Conservation (phyloP, 2,329 filamentous ascomycete genomes). For the Aureobasidium mangrovei region DNA sequence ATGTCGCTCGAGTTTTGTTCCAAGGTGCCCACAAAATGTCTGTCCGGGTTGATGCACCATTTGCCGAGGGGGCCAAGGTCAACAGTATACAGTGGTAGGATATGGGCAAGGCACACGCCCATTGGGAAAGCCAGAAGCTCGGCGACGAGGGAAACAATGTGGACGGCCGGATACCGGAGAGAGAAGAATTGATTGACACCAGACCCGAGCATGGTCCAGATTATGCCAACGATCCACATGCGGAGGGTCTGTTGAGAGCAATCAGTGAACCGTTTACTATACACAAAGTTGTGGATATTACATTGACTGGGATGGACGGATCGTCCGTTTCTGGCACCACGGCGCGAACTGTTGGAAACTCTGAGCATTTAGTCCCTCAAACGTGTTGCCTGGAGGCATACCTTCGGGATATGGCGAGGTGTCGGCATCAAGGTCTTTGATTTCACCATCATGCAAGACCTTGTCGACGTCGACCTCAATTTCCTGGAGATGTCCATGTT, state of each 20-base stretch:
- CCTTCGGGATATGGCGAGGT: conserved; percentile 54
- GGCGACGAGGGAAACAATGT: conserved; percentile 81
- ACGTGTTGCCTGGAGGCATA: not conserved
- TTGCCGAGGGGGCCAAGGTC: conserved; percentile 39
- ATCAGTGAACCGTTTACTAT: too few species aligned
- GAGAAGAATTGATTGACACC: conserved; percentile 72
- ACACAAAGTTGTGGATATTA: too few species aligned
- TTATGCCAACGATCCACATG: conserved; percentile 55
- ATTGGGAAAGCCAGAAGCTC: conserved; percentile 76
- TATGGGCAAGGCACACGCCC: conserved; percentile 67
- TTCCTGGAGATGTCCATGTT: conserved; percentile 23
- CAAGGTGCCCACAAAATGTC: conserved; percentile 15
- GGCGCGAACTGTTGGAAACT: conserved; percentile 42
- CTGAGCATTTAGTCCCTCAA: not conserved
- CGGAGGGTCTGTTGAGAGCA: conserved; percentile 40
- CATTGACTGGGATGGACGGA: conserved; percentile 51
- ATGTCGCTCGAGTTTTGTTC: not conserved
- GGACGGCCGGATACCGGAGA: conserved; percentile 79
- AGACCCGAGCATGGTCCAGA: conserved; percentile 48
- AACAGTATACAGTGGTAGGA: conserved; percentile 51
- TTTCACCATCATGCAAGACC: conserved; percentile 39
- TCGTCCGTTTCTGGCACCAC: conserved; percentile 58
- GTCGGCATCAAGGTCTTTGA: conserved; percentile 21
- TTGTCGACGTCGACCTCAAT: conserved; percentile 30
- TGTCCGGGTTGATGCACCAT: conserved; percentile 23